Evolutionary conservation across 2,329 filamentous ascomycete genomes (phyloP), one percentile per base, ranked within the genome.

Genomic region (Penicillium psychrosexuale): DNA sequence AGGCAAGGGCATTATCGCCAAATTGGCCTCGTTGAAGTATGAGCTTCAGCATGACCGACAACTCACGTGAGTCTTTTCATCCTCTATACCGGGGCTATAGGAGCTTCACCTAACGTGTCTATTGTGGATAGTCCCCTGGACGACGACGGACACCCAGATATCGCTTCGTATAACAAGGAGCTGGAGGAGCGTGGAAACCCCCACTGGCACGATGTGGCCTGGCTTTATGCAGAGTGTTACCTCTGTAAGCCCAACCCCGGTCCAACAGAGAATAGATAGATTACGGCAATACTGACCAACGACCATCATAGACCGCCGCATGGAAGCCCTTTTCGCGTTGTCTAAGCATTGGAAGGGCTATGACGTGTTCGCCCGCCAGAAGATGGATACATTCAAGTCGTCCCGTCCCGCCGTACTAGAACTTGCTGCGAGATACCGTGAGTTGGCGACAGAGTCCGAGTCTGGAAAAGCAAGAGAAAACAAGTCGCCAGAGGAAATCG

Each of bases 201-300:
- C 0, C 86, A 82, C 44, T 99, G 94, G 94, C 88, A 93, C 69
- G 82, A 88, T 59, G 85, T 88, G 5, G 83, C 91, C 6, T 99
- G 94, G 94, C 82, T 99, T 1, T 99, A 85, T 74, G 80, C 88
- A 27, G 94, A 99, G 78, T 97, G 94, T 78, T 97, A 97, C 73
- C 82, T 99, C 55, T 97, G 74, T 76, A 66, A 46, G 72, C 64
- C 28, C 9, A 30, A 31, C 13, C 22, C 13, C 19, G 30, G 8
- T 4, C 3, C 5, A 42, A 6, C 17, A 22, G 9, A 9, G 34
- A 40, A 39, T 13, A 28, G 46, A 19, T 11, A 42, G 24, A 11
- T 8, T 5, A n/a, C 11, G 15, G 22, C 13, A 19, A n/a, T 42
- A 43, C 68, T 75, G 53, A 72, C 55, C 36, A 47, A 51, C 5